These are phyloP conservation scores for Globisporangium mamillatum DNA, from an alignment of 352 stramenopile genomes.

Conservation along the genomic window DNA sequence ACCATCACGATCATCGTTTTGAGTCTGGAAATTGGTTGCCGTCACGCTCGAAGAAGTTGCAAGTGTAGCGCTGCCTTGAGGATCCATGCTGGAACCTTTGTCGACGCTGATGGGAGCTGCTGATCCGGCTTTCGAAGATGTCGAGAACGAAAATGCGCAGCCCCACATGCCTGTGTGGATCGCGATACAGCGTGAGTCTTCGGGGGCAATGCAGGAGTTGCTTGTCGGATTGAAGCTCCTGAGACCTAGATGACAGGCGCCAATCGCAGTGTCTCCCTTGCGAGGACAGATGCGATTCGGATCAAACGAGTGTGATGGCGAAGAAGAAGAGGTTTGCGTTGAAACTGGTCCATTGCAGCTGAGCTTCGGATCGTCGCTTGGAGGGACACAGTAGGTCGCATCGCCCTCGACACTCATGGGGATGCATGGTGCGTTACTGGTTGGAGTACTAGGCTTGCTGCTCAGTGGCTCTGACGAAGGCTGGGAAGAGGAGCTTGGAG, in stretches of 20 bases:
- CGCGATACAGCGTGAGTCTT: slow-evolving; percentile 1
- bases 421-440: neutral
- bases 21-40: neutral
- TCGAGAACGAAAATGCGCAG: slow-evolving; percentile 3
- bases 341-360: slow-evolving; percentile 5
- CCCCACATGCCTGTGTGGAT: slow-evolving; percentile 2
- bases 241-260: neutral
- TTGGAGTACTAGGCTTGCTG: neutral
- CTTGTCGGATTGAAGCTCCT: slow-evolving; percentile 2
- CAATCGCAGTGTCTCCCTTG: slow-evolving; percentile 4
- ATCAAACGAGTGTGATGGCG: neutral
- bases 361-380: neutral
- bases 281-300: slow-evolving; percentile 5
- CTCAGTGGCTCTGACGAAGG: neutral
- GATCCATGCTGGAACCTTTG: neutral
- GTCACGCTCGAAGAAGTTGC: neutral
- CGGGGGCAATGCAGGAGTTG: slow-evolving; percentile 4
- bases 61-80: neutral
- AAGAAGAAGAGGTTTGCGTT: neutral
- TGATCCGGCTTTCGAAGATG: neutral
- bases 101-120: neutral
- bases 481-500: neutral
- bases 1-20: neutral
- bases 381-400: neutral
- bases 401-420: slow-evolving; percentile 1